Conservation (phyloP, 345 rosid species). For the Nasturtium officinale region DNA sequence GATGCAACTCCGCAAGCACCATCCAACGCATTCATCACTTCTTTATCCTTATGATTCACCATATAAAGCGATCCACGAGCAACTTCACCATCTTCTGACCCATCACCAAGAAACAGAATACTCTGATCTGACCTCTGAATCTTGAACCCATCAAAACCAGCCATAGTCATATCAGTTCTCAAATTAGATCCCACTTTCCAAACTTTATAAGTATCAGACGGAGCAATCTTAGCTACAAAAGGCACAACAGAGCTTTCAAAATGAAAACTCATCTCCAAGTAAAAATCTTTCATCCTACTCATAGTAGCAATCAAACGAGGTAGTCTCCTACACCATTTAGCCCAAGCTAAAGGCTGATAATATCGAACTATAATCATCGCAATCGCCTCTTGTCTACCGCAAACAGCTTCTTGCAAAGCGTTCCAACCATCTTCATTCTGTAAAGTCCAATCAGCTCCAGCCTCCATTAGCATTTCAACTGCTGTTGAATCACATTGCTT, state of each 20-base stretch:
- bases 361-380: slow-evolving; percentile 82
- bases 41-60: slow-evolving; percentile 91
- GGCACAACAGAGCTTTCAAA: slow-evolving; percentile 97
- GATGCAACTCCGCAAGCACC: slow-evolving; percentile 81
- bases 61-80: slow-evolving; percentile 82
- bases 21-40: slow-evolving; percentile 91
- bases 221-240: slow-evolving; percentile 88
- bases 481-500: slow-evolving; percentile 79
- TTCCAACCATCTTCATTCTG: slow-evolving; percentile 98
- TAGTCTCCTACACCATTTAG: slow-evolving; percentile 93
- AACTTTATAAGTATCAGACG: slow-evolving; percentile 92
- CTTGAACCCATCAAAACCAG: slow-evolving; percentile 95
- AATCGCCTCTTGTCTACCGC: slow-evolving; percentile 70
- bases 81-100: slow-evolving; percentile 78
- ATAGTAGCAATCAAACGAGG: slow-evolving; percentile 83
- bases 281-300: slow-evolving; percentile 91
- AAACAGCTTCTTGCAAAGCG: slow-evolving; percentile 95
- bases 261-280: slow-evolving; percentile 92
- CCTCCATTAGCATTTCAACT: slow-evolving; percentile 87
- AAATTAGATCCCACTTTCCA: slow-evolving; percentile 95
- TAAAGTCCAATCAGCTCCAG: slow-evolving; percentile 95
- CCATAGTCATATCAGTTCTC: slow-evolving; percentile 97
- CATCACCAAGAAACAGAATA: slow-evolving; percentile 90
- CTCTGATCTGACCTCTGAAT: slow-evolving; percentile 94
- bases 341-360: slow-evolving; percentile 95